Evolutionary conservation across 495 filamentous ascomycete species (phyloP).

Genomic region (Glarea lozoyensis): DNA sequence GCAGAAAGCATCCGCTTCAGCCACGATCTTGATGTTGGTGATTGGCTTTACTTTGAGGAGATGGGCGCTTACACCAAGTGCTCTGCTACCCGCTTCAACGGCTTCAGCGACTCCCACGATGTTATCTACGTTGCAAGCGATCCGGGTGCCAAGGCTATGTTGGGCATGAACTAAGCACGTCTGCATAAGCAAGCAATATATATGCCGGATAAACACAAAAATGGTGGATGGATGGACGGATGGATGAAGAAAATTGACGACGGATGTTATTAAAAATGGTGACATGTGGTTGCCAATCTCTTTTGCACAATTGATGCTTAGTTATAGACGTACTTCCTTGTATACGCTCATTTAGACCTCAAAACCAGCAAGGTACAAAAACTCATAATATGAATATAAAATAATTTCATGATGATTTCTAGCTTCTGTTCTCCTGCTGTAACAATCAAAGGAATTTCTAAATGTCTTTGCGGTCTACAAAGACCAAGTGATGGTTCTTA

Average conservation of each 20-base stretch:
- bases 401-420: too few species aligned
- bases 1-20: conserved; percentile 63
- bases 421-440: too few species aligned
- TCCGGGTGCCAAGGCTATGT: conserved; percentile 69
- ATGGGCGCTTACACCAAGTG: conserved; percentile 99
- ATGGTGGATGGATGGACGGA: background rate
- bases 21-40: conserved; percentile 72
- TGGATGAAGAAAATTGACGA: background rate
- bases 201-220: background rate
- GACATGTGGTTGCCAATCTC: too few species aligned
- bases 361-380: too few species aligned
- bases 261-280: too few species aligned
- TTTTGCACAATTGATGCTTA: too few species aligned
- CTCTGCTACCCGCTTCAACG: conserved; percentile 96
- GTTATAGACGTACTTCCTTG: too few species aligned
- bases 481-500: too few species aligned
- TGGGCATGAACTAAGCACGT: conserved; percentile 30
- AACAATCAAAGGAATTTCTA: too few species aligned
- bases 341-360: too few species aligned
- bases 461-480: too few species aligned
- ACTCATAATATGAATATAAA: too few species aligned
- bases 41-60: conserved; percentile 97
- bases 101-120: conserved; percentile 88
- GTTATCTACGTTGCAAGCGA: conserved; percentile 93
- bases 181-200: background rate